Evolutionary conservation across 495 filamentous ascomycete species (phyloP), one percentile per base, ranked within the genome.

Genomic region (Neurospora hispaniola): DNA sequence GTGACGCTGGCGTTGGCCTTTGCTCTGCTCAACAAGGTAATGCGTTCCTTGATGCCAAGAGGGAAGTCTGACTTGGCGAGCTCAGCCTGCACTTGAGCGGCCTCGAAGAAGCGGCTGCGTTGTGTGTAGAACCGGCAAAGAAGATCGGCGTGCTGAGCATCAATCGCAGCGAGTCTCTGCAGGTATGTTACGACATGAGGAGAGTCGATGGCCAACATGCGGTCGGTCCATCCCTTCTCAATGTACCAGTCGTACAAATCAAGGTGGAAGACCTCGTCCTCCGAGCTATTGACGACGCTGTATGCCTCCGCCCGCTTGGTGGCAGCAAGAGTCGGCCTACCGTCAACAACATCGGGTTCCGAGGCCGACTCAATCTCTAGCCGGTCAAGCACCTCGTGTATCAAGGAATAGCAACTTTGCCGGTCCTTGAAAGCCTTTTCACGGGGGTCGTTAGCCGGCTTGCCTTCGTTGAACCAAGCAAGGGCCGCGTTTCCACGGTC

Each of bases 221-320:
- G 90, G 71, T 98, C 93, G 38, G 84, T 90, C 88, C 92, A 93
- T 43, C 90, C 90, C 78, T 94, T 90, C 42, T 85, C 81, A 54
- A 97, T 87, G 80, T 98, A 98, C 96, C 96, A 99, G 73, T 98
- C 96, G 79, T 98, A 99, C 70, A 99, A 85, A 75, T 93, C 91
- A 39, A 92, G 95, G 80, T 98, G 89, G 82, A 98, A 99, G 1
- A 97, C 90, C 75, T 97, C 93, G 75, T 99, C 96, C 10, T 87
- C 85, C 0, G 94, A 97, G 68, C 86, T 88, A 77, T 96, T 90
- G 77, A 98, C 91, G 0, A 96, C 90, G 68, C 87, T 87, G 81
- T 97, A 96, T 0, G 96, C 94, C 81, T 99, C 96, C 71, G 87
- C 87, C 74, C 91, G 88, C 74, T 95, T 91, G 43, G 90, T 94